Evolutionary conservation across 2,329 filamentous ascomycete genomes (phyloP), one percentile per base, ranked within the genome.

Genomic region (Cladosporium sp.): DNA sequence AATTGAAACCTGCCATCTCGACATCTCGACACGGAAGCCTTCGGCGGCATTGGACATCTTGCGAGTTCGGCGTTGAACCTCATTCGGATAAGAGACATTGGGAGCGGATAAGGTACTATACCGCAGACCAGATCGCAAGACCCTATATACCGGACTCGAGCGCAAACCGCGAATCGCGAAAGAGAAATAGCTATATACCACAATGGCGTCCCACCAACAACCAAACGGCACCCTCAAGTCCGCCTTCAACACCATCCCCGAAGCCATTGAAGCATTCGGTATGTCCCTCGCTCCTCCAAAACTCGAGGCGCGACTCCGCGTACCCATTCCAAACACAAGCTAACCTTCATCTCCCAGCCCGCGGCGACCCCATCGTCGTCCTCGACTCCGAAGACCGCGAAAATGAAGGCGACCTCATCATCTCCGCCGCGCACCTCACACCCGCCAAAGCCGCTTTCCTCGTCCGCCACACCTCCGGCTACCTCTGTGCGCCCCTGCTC

Each of bases 351-450:
- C 25, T n/a, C 39, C 17, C 59, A 69, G 68, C 66, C 50, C 61
- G 56, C 64, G 91, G 91, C 74, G 87, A 97, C 71, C 97, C 97
- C 81, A 88, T 99, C 72, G 86, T 99, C 61, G 93, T 97, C 36
- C 90, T 99, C 69, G 94, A 99, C 79, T 89, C 90, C 65, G 86
- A 91, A 63, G 84, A 87, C 61, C 92, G 94, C 74, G 94, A 99
- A 75, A 99, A 99, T 74, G 94, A 99, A 82, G 94, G 92, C 74
- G 94, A 99, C 77, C 84, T 99, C 49, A 97, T 97, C 75, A 95
- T 97, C 70, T 90, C 94, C 64, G 93, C 91, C 61, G 80, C 91
- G 65, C 83, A 88, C 68, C 78, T 97, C 63, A 96, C 93, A 8
- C 82, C 91, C 22, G 83, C 89, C 64, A 93, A 97, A 77, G 95